Conservation (phyloP, 352 stramenopile species). For the Globisporangium alternatum region DNA sequence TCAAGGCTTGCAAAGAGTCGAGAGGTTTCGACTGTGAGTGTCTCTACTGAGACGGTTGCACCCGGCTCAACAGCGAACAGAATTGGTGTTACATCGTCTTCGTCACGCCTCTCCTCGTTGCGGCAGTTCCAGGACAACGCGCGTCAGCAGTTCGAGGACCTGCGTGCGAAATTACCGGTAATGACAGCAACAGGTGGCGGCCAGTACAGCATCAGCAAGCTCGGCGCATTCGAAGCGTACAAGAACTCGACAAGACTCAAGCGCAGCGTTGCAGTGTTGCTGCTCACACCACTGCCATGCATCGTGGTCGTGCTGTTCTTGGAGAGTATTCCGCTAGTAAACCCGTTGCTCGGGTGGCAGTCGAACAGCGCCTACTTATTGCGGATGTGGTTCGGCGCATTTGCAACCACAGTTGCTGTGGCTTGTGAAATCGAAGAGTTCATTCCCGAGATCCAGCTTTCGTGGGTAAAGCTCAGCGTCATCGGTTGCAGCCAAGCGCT, state of each 20-base stretch:
- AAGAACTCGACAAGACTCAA: background rate
- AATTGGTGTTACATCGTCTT: background rate
- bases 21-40: background rate
- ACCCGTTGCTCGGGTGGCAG: background rate
- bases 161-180: background rate
- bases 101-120: background rate
- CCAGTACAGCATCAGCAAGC: constrained; percentile 2
- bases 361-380: background rate
- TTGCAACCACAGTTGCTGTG: background rate
- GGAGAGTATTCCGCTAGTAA: background rate
- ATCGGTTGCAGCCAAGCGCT: background rate
- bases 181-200: background rate
- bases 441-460: background rate
- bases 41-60: background rate
- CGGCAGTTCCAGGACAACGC: background rate
- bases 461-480: background rate
- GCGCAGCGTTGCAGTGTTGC: background rate
- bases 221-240: background rate
- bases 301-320: background rate
- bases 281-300: background rate
- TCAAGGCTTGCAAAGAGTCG: background rate
- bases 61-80: background rate
- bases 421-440: background rate
- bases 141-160: background rate
- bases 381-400: background rate